Conservation (phyloP, 805 yeast genomes). For the Myxozyma geophila region DNA sequence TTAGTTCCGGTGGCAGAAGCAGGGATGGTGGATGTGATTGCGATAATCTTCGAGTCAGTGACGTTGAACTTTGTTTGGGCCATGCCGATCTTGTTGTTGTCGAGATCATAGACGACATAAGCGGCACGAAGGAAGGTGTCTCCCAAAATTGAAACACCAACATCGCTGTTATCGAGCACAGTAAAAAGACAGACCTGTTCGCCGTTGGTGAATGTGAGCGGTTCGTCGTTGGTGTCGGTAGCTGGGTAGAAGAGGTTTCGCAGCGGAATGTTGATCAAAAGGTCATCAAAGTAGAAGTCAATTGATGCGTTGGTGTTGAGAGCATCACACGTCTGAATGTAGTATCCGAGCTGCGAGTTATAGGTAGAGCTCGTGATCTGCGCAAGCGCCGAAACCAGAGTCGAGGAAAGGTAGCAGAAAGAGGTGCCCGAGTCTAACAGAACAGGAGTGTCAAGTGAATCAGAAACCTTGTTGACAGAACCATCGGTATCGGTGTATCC, state of each 20-base stretch:
- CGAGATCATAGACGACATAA: conserved; percentile 70
- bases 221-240: conserved; percentile 20
- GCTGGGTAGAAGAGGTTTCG: conserved; percentile 37
- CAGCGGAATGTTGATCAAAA: conserved; percentile 53
- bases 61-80: conserved; percentile 52
- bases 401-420: conserved; percentile 53
- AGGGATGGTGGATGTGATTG: conserved; percentile 15
- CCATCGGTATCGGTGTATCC: conserved; percentile 26
- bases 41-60: conserved; percentile 38
- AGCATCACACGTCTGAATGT: conserved; percentile 48
- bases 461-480: not conserved
- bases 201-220: conserved; percentile 34
- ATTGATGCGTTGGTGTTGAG: conserved; percentile 42
- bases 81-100: conserved; percentile 58
- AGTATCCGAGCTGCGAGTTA: conserved; percentile 48
- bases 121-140: conserved; percentile 68
- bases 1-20: conserved; percentile 4
- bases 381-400: conserved; percentile 43
- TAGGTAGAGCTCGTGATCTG: conserved; percentile 50
- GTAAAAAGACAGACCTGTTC: conserved; percentile 39
- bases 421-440: conserved; percentile 63
- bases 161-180: conserved; percentile 43
- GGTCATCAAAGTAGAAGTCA: conserved; percentile 58
- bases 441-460: conserved; percentile 44
- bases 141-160: conserved; percentile 55